Percentiles rank a stretch among this genome's conserved stretches.
Conservation (phyloP, 768 basidiomycete genomes). For the Lentinula sp. region DNA sequence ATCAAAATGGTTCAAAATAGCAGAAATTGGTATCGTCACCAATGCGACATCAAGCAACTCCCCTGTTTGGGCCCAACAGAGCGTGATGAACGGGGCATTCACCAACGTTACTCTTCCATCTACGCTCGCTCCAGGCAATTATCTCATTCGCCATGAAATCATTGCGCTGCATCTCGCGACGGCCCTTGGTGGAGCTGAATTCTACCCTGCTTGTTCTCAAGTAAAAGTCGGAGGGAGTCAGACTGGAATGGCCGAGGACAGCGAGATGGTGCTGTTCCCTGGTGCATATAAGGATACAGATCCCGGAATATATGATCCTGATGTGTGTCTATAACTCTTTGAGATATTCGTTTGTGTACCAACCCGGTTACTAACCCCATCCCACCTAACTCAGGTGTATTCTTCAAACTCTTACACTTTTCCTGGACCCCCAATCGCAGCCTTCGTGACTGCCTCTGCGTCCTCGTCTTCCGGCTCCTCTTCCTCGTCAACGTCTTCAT, state of each 20-base stretch:
- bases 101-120: slow-evolving; percentile 40
- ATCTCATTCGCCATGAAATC: slow-evolving; percentile 75
- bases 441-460: slow-evolving; percentile 24
- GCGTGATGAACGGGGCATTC: slow-evolving; percentile 32
- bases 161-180: slow-evolving; percentile 67
- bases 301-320: slow-evolving; percentile 61
- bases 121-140: slow-evolving; percentile 59
- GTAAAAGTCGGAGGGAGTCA: slow-evolving; percentile 48
- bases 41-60: slow-evolving; percentile 15
- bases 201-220: slow-evolving; percentile 70
- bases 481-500: slow-evolving; percentile 8
- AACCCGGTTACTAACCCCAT: slow-evolving; percentile 10
- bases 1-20: slow-evolving; percentile 74
- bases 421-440: slow-evolving; percentile 47
- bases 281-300: slow-evolving; percentile 69
- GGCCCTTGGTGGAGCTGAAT: slow-evolving; percentile 61
- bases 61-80: slow-evolving; percentile 2
- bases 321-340: slow-evolving; percentile 20
- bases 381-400: slow-evolving; percentile 20
- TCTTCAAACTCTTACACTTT: slow-evolving; percentile 29
- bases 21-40: slow-evolving; percentile 39
- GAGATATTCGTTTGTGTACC: background rate
- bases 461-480: background rate
- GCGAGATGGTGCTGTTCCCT: slow-evolving; percentile 58
- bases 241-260: slow-evolving; percentile 35